Evolutionary conservation across 331 rosid species (phyloP).

Genomic region (Quercus phellos): DNA sequence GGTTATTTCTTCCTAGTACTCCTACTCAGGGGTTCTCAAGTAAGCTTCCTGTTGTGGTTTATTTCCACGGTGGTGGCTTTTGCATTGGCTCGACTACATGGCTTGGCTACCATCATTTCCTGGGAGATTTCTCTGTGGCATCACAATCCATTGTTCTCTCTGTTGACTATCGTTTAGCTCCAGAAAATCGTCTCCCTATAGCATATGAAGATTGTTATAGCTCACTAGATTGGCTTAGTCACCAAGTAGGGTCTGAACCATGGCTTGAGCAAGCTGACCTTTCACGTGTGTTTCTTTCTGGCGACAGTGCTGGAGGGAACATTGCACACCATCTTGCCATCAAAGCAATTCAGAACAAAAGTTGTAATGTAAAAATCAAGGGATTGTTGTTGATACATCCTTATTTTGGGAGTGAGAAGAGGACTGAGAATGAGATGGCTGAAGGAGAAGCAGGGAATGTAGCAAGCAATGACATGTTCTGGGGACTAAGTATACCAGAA

Average conservation of each 20-base stretch:
- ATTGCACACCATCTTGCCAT: constrained; percentile 64
- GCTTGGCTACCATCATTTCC: constrained; percentile 77
- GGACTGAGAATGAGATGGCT: constrained; percentile 50
- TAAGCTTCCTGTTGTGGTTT: constrained; percentile 58
- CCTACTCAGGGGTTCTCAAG: not conserved
- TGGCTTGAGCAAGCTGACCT: constrained; percentile 50
- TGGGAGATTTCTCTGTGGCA: constrained; percentile 47
- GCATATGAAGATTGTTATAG: constrained; percentile 69
- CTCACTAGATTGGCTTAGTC: constrained; percentile 61
- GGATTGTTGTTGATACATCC: constrained; percentile 71
- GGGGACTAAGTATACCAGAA: constrained; percentile 68
- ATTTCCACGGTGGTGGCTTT: constrained; percentile 91
- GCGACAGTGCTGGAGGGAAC: constrained; percentile 98
- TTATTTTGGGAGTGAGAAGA: constrained; percentile 75
- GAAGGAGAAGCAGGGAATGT: constrained; percentile 27
- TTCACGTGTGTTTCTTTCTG: constrained; percentile 67
- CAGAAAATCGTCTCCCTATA: constrained; percentile 63
- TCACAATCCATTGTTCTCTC: constrained; percentile 55
- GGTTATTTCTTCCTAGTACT: constrained; percentile 55
- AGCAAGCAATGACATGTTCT: constrained; percentile 41
- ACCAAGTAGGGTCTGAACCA: constrained; percentile 42
- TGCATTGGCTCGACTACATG: constrained; percentile 86
- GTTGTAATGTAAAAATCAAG: constrained; percentile 30
- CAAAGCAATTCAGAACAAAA: constrained; percentile 23
- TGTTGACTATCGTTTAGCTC: constrained; percentile 77